These are phyloP conservation scores for Termitomyces sp. DNA, from an alignment of 768 basidiomycete species.

Conservation along the genomic window DNA sequence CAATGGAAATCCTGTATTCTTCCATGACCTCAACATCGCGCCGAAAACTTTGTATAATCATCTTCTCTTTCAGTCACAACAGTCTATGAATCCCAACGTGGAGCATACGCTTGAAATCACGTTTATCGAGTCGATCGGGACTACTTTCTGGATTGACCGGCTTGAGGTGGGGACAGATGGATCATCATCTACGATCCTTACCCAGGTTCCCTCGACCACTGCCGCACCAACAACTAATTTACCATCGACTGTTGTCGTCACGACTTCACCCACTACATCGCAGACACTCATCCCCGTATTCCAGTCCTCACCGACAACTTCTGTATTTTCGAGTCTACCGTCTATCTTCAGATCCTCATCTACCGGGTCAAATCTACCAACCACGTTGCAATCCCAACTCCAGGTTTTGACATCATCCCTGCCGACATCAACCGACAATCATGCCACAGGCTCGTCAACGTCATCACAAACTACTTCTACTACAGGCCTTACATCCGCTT, in stretches of 20 bases:
- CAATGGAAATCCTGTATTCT: neutral
- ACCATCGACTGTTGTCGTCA: neutral
- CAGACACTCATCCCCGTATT: neutral
- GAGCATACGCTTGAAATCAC: neutral
- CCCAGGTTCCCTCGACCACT: neutral
- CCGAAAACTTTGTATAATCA: neutral
- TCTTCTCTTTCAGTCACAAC: neutral
- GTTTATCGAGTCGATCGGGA: neutral
- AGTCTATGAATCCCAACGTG: neutral
- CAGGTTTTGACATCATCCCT: neutral
- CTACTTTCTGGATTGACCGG: neutral
- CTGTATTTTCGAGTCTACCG: neutral
- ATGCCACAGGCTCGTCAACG: neutral
- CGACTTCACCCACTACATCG: neutral
- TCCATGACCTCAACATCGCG: neutral
- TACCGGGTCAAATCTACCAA: too few relatives aligned
- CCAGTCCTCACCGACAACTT: neutral
- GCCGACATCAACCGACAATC: too few relatives aligned
- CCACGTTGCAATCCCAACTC: neutral
- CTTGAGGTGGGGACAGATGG: neutral
- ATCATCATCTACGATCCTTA: neutral
- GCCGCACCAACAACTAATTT: neutral
- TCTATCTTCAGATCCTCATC: neutral
- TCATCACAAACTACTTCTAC: neutral
- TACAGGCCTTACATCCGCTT: neutral